phyloP scores from a whole-genome alignment of 2,329 filamentous ascomycete genomes.

The Aspergillus ochraceoroseus region DNA sequence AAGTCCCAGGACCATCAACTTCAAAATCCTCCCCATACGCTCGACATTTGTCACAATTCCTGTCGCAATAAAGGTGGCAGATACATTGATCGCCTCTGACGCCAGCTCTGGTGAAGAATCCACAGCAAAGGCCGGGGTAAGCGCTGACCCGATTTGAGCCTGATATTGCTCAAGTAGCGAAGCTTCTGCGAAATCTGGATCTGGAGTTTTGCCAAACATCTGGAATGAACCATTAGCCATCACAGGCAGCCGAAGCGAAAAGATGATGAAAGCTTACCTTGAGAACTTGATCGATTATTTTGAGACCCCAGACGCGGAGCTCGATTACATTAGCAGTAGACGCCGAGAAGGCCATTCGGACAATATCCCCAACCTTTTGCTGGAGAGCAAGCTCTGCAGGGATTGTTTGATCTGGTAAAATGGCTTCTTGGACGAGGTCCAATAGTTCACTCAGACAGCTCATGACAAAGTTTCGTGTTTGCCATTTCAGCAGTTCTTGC shows the following conservation, averaged over 20 bases:
- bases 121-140: constrained; percentile 91
- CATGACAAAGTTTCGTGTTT: constrained; percentile 91
- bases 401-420: constrained; percentile 71
- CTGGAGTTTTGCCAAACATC: constrained; percentile 91
- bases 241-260: constrained; percentile 1
- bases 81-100: constrained; percentile 93
- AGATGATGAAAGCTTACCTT: constrained; percentile 48
- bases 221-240: constrained; percentile 22
- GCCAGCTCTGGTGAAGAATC: constrained; percentile 95
- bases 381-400: constrained; percentile 74
- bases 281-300: constrained; percentile 87
- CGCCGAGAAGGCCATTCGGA: constrained; percentile 94
- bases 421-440: constrained; percentile 69
- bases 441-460: constrained; percentile 81
- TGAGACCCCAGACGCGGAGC: constrained; percentile 81
- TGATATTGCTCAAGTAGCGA: constrained; percentile 97
- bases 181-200: constrained; percentile 96
- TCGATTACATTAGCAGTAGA: constrained; percentile 91
- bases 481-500: constrained; percentile 89
- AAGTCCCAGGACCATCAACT: constrained; percentile 81
- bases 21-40: constrained; percentile 96
- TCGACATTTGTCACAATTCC: constrained; percentile 97
- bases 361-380: constrained; percentile 79
- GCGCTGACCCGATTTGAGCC: constrained; percentile 91
- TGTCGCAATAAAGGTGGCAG: constrained; percentile 94